Evolutionary conservation across 2,329 filamentous ascomycete genomes (phyloP), one percentile per base, ranked within the genome.

Genomic region (Aspergillus unguis): DNA sequence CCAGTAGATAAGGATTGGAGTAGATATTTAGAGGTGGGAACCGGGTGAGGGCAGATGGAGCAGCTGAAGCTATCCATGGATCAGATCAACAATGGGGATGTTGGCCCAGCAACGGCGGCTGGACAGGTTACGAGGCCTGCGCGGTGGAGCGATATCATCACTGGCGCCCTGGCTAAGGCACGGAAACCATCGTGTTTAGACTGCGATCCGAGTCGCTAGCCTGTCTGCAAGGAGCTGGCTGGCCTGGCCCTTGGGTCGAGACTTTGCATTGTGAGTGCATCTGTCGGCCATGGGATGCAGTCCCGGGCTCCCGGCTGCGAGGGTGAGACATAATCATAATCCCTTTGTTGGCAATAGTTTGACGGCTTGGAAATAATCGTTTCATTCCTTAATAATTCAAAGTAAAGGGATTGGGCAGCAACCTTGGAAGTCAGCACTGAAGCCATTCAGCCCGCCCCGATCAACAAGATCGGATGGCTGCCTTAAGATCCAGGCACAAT

Each of bases 11-110:
- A 61, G 58, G 17, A 17, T 17, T 17, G 17, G 17, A 17, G 62
- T 62, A 38, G 36, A 11, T 38, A 59, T 60, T 64, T 60, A 61
- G 59, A 57, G 54, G 58, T 64, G 62, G 64, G 60, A 65, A 64
- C 63, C 61, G 63, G 55, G 56, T 60, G 58, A 66, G 59, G 53
- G 56, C 56, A 50, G 59, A 59, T 62, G 57, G 60, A 58, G 59
- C 55, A 50, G 56, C 44, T 61, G 56, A 62, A 57, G 62, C 61
- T 62, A 64, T 64, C 62, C 65, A 66, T 59, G 67, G 63, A 65
- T 65, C 65, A 60, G 62, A 66, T 71, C 69, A 72, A 72, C 69
- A 72, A 71, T 66, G 54, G 58, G 43, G 55, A 27, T 44, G 69
- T 72, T 71, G 68, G 64, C 69, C 66, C 64, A 63, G 68, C 68